Conservation (phyloP, 306 rosid genomes). For the Crotalaria pallida region DNA sequence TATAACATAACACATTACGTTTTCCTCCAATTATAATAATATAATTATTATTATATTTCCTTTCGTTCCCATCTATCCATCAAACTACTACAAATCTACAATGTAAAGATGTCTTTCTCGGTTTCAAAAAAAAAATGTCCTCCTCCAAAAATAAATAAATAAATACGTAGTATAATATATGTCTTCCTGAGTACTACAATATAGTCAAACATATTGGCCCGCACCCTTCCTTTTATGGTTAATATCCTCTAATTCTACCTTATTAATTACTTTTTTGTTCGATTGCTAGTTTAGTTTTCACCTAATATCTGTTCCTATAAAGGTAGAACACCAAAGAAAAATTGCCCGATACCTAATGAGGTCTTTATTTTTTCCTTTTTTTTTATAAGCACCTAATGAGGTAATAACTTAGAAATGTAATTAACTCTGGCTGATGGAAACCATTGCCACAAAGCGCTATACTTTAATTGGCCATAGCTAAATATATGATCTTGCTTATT, state of each 20-base stretch:
- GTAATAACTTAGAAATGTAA: slow-evolving; percentile 27
- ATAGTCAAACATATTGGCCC: slow-evolving; percentile 31
- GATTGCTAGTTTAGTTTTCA: slow-evolving; percentile 24
- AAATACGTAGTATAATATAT: no score
- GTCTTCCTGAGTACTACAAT: slow-evolving; percentile 19
- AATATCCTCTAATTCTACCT: neutral
- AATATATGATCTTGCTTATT: neutral
- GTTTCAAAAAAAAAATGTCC: no score
- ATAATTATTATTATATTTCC: neutral
- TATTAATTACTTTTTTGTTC: neutral
- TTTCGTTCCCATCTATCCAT: neutral
- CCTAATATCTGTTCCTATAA: slow-evolving; percentile 25
- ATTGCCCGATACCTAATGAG: no score
- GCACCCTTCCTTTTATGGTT: neutral
- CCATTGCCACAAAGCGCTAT: neutral
- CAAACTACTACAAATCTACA: no score
- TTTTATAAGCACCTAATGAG: slow-evolving; percentile 23
- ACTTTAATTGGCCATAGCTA: neutral
- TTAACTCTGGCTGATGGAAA: neutral
- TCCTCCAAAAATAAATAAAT: no score
- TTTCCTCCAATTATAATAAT: slow-evolving; percentile 10
- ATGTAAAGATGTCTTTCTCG: slow-evolving; percentile 17
- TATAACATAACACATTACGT: neutral
- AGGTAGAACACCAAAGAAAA: no score
- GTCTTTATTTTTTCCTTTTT: no score